Percentiles rank a stretch among this genome's conserved stretches.
Conservation (phyloP, 1,284 basidiomycete genomes). For the Amylostereum areolatum region DNA sequence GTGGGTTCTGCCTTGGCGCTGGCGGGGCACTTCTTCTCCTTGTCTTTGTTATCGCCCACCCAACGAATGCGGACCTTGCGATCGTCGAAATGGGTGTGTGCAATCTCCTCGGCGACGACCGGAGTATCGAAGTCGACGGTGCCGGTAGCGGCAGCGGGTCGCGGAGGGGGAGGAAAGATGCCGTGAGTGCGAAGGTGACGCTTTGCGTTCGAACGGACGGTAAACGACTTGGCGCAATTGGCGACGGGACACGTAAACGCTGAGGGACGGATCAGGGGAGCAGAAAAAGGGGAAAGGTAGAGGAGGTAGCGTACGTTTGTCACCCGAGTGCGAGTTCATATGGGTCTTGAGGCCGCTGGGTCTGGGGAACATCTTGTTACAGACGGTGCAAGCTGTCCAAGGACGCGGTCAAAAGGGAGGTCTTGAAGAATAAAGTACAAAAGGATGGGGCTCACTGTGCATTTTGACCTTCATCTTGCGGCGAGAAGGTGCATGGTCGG, state of each 20-base stretch:
- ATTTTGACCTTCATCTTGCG: no score
- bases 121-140: constrained; percentile 1
- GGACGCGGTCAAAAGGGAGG: no score
- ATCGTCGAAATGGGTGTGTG: background rate
- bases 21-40: no score
- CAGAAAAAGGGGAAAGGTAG: background rate
- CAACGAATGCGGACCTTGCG: constrained; percentile 10
- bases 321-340: constrained; percentile 67
- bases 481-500: no score
- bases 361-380: constrained; percentile 54
- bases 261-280: constrained; percentile 18
- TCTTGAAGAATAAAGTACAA: no score
- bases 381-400: constrained; percentile 35
- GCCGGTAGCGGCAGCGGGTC: background rate
- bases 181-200: constrained; percentile 55
- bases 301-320: constrained; percentile 44
- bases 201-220: constrained; percentile 59
- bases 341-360: constrained; percentile 65
- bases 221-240: constrained; percentile 52
- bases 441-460: no score
- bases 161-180: constrained; percentile 12
- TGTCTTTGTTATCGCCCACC: constrained; percentile 4
- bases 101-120: background rate
- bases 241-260: constrained; percentile 51
- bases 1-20: no score